Evolutionary conservation across 805 yeast species (phyloP).

Genomic region (Sugiyamaella smithiae): DNA sequence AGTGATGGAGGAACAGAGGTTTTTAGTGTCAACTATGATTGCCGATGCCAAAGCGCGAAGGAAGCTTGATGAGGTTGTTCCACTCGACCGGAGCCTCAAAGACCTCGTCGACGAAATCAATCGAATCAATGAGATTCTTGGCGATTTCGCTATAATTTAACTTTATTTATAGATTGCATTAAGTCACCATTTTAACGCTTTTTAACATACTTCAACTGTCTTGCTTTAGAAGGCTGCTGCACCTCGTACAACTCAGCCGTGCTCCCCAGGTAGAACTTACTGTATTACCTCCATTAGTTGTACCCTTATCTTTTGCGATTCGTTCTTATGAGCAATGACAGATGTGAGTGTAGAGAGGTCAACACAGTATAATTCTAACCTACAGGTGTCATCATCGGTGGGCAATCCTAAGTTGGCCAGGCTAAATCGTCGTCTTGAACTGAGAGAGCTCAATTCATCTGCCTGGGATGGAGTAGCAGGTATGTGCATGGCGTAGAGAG

Average conservation of each 20-base stretch:
- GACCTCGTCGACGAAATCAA: slow-evolving; percentile 51
- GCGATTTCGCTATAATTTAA: slow-evolving; percentile 45
- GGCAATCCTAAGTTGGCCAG: neutral
- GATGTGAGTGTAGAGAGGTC: neutral
- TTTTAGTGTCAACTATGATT: slow-evolving; percentile 63
- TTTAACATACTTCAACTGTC: too few species aligned
- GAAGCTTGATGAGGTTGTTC: slow-evolving; percentile 69
- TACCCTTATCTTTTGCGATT: slow-evolving; percentile 1
- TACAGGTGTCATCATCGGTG: neutral
- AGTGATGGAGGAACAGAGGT: slow-evolving; percentile 84
- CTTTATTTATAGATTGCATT: too few species aligned
- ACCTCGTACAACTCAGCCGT: too few species aligned
- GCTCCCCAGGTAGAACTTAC: too few species aligned
- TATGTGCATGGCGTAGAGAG: too few species aligned
- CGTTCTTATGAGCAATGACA: slow-evolving; percentile 5
- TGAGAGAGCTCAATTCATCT: slow-evolving; percentile 40
- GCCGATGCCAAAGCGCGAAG: slow-evolving; percentile 60
- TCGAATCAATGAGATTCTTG: slow-evolving; percentile 45
- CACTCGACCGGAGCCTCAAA: slow-evolving; percentile 53
- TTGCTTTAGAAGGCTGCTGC: too few species aligned
- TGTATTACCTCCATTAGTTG: too few species aligned
- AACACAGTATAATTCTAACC: neutral
- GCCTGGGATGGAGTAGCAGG: slow-evolving; percentile 55
- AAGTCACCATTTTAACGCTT: too few species aligned
- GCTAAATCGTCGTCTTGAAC: slow-evolving; percentile 28